Base-by-base conservation (phyloP, 2,329 filamentous ascomycete species). In the Colletotrichum falcatum region DNA sequence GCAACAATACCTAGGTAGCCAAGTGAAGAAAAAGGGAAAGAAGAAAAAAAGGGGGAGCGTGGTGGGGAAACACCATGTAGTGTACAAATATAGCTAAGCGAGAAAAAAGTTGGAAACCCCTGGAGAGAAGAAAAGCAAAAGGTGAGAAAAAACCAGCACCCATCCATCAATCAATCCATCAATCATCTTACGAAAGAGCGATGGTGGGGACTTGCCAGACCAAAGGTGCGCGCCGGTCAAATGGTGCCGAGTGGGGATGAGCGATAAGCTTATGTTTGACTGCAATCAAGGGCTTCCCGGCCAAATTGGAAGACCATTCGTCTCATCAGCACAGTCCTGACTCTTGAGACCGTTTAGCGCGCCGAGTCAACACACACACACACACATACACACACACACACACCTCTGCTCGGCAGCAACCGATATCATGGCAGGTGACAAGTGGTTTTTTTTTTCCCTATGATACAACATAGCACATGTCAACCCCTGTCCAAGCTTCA, bases 261-360 rank as follows among this genome's bases (percentile, higher is more conserved):
- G 23, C 37, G 12, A 59, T 66, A 66, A 70, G 66, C 62, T 70
- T 70, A 49, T 42, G 35, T 62, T 26, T n/a, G 53, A 28, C n/a
- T 46, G n/a, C 26, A n/a, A 51, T 54, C 67, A 51, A 46, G 49
- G 42, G 16, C 46, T 20, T 42, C 56, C 58, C 33, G 67, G n/a
- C 26, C 23, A n/a, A 61, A 66, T 28, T 28, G 20, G 20, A 18
- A 35, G 61, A 58, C 49, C 28, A n/a, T 11, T 51, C 39, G 39
- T 33, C 23, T 44, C 33, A 58, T 56, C 44, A 49, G 35, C 55
- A 61, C n/a, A 30, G 35, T n/a, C 30, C 12, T 18, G 63, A 30
- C 28, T n/a, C 30, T 18, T 18, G 63, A 61, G 56, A 61, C 66
- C 39, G 35, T 33, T 44, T 35, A 37, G 18, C 26, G 35, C 28